Evolutionary conservation across 768 basidiomycete species (phyloP), one percentile per base, ranked within the genome.

Genomic region (Lepiota venenata): DNA sequence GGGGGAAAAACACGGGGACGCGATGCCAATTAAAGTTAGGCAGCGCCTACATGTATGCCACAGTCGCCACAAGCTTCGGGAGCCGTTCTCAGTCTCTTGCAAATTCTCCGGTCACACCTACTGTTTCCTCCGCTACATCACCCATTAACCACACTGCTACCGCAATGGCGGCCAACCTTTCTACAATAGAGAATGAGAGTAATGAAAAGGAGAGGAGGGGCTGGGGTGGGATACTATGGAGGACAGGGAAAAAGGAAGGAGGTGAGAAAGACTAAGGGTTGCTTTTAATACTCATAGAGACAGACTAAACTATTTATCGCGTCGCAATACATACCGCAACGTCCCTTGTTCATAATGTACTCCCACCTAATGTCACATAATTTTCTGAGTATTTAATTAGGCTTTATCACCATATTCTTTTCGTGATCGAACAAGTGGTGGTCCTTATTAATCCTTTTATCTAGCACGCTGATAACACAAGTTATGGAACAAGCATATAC

Each of bases 151-250:
- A 47, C 39, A 42, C 32, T 48, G 12, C 39, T 6, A 10, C 46
- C 4, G 25, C 15, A 32, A n/a, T 48, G 27, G 37, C 40, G 18
- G 21, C 20, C 32, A 48, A 40, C 18, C 16, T 45, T 21, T 20
- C 39, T 7, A 12, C n/a, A 12, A 43, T n/a, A 32, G 53, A 48
- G 20, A 40, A 42, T 37, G 53, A 47, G 27, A 21, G 40, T 47
- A 0, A 20, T 37, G 39, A 20, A 15, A 55, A 48, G 25, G 53
- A 42, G 20, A 55, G 41, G 40, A 55, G 39, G 27, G 39, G 39
- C n/a, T 55, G 53, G 53, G 29, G 53, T 21, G 47, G 39, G 15
- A 37, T 47, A 16, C 10, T 47, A 25, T 38, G 53, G 53, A 55
- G 21, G 47, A 36, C 39, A 22, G 43, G 43, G 8, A 52, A 40